Evolutionary conservation across 1,284 basidiomycete genomes (phyloP).

Genomic region (Ceratobasidium sp.): DNA sequence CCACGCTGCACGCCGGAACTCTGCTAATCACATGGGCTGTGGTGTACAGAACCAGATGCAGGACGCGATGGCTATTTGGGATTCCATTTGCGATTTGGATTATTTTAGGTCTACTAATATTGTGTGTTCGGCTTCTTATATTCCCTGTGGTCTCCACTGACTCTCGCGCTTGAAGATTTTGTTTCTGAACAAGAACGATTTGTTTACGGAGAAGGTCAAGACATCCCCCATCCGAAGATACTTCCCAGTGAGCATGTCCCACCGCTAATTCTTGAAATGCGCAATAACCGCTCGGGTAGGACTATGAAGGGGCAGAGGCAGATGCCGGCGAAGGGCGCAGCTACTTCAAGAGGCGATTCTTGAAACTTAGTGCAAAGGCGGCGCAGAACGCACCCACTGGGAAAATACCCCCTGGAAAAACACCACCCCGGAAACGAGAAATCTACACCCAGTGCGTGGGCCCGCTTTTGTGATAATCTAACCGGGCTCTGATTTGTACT

Average conservation of each 20-base stretch:
- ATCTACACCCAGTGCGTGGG: slow-evolving; percentile 87
- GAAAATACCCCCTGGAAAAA: background rate
- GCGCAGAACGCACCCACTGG: slow-evolving; percentile 60
- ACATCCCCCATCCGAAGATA: slow-evolving; percentile 85
- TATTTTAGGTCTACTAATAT: slow-evolving; percentile 95
- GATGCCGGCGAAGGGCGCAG: slow-evolving; percentile 81
- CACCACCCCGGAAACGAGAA: slow-evolving; percentile 72
- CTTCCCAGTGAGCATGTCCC: slow-evolving; percentile 72
- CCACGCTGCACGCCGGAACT: background rate
- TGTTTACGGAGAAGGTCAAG: slow-evolving; percentile 84
- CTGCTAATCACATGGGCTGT: slow-evolving; percentile 30
- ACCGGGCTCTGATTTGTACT: slow-evolving; percentile 32
- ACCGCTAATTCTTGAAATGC: background rate
- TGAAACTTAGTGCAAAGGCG: slow-evolving; percentile 81
- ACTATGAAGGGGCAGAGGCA: slow-evolving; percentile 74
- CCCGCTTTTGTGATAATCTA: slow-evolving; percentile 10
- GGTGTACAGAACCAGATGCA: slow-evolving; percentile 89
- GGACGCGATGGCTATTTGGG: slow-evolving; percentile 95
- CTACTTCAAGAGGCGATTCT: slow-evolving; percentile 91
- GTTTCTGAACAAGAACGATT: slow-evolving; percentile 91
- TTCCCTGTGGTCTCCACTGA: slow-evolving; percentile 38
- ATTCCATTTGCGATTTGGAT: slow-evolving; percentile 91
- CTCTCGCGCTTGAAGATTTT: slow-evolving; percentile 70
- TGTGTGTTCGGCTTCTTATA: slow-evolving; percentile 60
- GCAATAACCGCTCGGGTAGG: slow-evolving; percentile 57